Evolutionary conservation across 2,329 filamentous ascomycete genomes (phyloP).

Genomic region (Fusarium compactum): DNA sequence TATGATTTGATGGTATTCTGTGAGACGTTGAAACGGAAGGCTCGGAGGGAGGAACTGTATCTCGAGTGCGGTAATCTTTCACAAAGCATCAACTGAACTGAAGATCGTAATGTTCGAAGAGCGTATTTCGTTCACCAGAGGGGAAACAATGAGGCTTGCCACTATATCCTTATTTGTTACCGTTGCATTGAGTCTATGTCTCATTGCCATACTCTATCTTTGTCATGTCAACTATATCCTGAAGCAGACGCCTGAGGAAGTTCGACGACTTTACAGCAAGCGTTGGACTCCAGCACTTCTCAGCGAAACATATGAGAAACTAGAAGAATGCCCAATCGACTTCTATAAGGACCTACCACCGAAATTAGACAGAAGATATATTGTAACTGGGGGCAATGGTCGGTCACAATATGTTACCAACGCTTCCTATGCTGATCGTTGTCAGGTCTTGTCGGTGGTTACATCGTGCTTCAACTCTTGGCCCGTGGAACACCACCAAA

Average conservation of each 20-base stretch:
- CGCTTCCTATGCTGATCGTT: too few species aligned
- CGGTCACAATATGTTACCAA: accelerated
- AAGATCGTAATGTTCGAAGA: not conserved
- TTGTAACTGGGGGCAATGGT: conserved; percentile 15
- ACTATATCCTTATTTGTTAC: accelerated
- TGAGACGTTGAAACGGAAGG: not conserved
- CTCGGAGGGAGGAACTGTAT: not conserved
- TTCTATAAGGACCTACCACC: not conserved
- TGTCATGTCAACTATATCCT: not conserved
- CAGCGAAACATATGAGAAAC: not conserved
- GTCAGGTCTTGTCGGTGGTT: conserved; percentile 13
- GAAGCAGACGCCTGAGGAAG: not conserved
- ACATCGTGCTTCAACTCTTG: conserved; percentile 15
- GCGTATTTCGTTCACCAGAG: not conserved
- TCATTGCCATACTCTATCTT: not conserved
- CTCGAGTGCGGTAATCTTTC: not conserved
- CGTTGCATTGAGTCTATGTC: not conserved
- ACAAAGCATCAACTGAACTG: not conserved
- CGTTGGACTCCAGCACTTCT: conserved; percentile 1
- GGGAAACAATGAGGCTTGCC: not conserved
- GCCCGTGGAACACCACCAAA: conserved; percentile 7
- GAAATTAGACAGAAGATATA: conserved; percentile 5
- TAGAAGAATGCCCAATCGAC: not conserved
- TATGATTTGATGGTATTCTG: not conserved
- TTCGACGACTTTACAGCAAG: not conserved